Conservation (phyloP, 192 early-diverging fungal species). For the Gaertneriomyces sp. region DNA sequence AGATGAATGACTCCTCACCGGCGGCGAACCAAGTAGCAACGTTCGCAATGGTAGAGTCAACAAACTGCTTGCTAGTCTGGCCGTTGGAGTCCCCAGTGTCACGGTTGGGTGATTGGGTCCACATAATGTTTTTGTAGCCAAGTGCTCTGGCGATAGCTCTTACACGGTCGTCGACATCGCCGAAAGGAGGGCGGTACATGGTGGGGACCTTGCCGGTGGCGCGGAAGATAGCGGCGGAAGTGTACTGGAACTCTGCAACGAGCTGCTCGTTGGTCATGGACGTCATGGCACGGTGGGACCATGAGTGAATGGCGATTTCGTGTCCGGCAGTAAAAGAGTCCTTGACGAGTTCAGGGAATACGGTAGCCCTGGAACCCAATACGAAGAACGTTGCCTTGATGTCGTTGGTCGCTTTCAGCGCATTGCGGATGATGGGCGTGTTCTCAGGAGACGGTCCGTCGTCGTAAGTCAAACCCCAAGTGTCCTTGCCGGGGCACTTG, state of each 20-base stretch:
- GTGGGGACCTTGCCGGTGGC: slow-evolving; percentile 42
- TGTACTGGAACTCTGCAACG: slow-evolving; percentile 55
- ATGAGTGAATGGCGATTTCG: slow-evolving; percentile 48
- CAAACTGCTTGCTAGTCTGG: no score
- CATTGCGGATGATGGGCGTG: neutral
- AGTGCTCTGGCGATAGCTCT: slow-evolving; percentile 52
- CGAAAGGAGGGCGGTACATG: slow-evolving; percentile 64
- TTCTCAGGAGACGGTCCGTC: neutral
- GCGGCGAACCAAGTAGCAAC: no score
- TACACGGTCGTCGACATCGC: slow-evolving; percentile 59
- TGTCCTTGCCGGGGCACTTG: slow-evolving; percentile 12
- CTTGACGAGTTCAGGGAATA: slow-evolving; percentile 27
- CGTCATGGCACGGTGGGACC: slow-evolving; percentile 55
- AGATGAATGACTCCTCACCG: no score
- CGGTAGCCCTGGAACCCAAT: slow-evolving; percentile 23
- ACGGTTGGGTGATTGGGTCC: slow-evolving; percentile 2
- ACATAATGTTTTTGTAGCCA: slow-evolving; percentile 27
- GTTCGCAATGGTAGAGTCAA: no score
- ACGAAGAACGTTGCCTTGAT: slow-evolving; percentile 35
- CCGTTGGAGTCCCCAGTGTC: no score
- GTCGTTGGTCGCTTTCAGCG: neutral
- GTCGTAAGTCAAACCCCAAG: slow-evolving; percentile 28
- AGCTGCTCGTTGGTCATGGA: slow-evolving; percentile 49
- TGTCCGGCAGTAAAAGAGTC: slow-evolving; percentile 30
- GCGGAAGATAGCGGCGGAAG: slow-evolving; percentile 23